Base-by-base conservation (phyloP, 331 rosid genomes). In the Pyrus hybrid region DNA sequence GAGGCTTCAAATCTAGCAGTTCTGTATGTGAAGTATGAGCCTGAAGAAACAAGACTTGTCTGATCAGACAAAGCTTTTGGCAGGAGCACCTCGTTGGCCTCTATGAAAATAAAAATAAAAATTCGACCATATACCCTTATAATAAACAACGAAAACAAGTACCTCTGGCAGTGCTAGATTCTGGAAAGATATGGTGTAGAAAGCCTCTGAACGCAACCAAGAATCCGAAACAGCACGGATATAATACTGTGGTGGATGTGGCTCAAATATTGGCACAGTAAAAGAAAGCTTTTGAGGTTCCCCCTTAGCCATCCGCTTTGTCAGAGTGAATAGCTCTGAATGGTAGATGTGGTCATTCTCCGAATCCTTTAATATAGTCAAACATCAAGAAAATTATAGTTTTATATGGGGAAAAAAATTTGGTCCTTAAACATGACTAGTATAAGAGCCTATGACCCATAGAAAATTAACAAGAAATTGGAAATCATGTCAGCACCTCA, bases 231-330 rank as follows among this genome's bases (percentile, higher is more conserved):
- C 81, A 23, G 98, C 98, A 72, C 82, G 97, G 70, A 94, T 88
- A 71, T 91, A 94, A 79, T 94, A 94, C 73, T 91, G 98, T 17
- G 98, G 98, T 23, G 98, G 98, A 86, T 94, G 98, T 26, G 98
- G 98, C 83, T 94, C 98, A 83, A 94, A 94, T 77, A 94, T 94
- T 17, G 98, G 98, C 77, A 94, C 96, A 9, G 98, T 94, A 84
- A 94, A 94, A 47, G 96, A 86, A 74, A 94, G 98, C 82, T 84
- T 94, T 77, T 88, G 87, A 51, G 98, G 98, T 73, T 91, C 93
- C 56, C 89, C 95, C 84, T 85, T 94, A 62, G 93, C 88, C 95
- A 87, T 88, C 79, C 88, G 80, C 84, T 94, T 94, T 81, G 97
- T 88, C 80, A 94, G 73, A 22, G 95, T 88, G 83, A 88, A 87